Evolutionary conservation across 495 filamentous ascomycete genomes (phyloP), one percentile per base, ranked within the genome.

Genomic region (Pseudomonodictys pantanalensis): DNA sequence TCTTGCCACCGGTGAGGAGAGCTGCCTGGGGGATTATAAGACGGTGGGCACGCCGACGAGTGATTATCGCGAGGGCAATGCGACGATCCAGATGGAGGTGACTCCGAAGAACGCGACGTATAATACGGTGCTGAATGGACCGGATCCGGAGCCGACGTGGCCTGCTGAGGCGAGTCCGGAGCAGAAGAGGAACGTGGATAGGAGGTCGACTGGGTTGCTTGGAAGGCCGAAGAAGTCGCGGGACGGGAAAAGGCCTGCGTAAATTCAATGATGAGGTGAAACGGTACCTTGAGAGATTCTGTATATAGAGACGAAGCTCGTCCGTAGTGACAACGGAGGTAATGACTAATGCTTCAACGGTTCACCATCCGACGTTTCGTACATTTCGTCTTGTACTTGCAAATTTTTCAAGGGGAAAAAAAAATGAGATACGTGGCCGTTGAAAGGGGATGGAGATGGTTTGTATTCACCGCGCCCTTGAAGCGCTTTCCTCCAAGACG

Each of bases 31-130:
- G 58, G 22, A 6, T 12, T 83, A 82, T 62, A 68, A 71, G 39
- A 85, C 81, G 2, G 52, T 68, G 4, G 84, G 84, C 0, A 57
- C 80, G 3, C 53, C 67, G 23, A 74, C 75, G 57, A 82, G 79
- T 60, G 78, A 75, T 25, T 86, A 76, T 61, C 70, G 77, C 12
- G 80, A 87, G 67, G 83, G 84, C 0, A 84, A 83, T 58, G 64
- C 67, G 1, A 86, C 82, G 0, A 66, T 87, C 20, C 78, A 83
- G 62, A 28, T 58, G 3, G 48, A 77, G 28, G 74, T 81, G 0
- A 54, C 81, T 46, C 73, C 76, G 3, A 60, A 56, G 9, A 76
- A 79, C 65, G 70, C 77, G 17, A 86, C 78, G 32, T 86, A 85
- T 53, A 79, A 86, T 62, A 76, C 73, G 3, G 76, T 68, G 2